Evolutionary conservation across 2,329 filamentous ascomycete genomes (phyloP), one percentile per base, ranked within the genome.

Genomic region (Penicillium crustosum): DNA sequence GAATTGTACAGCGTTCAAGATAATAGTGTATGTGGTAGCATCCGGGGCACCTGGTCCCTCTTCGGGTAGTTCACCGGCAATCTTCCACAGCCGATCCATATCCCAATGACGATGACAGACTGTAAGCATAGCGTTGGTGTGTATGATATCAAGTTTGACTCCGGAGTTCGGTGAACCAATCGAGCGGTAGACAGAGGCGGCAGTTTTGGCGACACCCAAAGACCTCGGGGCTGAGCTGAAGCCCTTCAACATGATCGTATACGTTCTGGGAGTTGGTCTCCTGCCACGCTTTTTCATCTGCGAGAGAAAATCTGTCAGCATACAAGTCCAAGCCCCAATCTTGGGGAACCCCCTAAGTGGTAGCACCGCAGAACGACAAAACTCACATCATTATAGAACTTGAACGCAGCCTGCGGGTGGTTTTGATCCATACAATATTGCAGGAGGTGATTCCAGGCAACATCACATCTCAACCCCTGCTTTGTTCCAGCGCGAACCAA

Each of bases 271-370:
- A 71, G 93, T 93, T 1, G 94, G 93, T 27, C 83, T 80, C 67
- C 95, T 89, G 6, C 82, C 88, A 60, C 92, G 84, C 78, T 97
- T 97, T 78, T 97, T 99, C 93, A 99, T 97, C 89, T 91, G 65
- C 27, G 49, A 56, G 49, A 57, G 43, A 65, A 49, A 42, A 25
- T 19, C 6, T 10, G 41, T 64, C 29, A 61, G 58, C 15, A 53
- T 31, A 31, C 25, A 48, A 55, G 12, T 13, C 43, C 19, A n/a
- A 38, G 50, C 12, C 1, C 17, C 44, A 49, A 35, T 5, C 23
- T 3, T 17, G 10, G 19, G 23, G 43, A 39, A 25, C 39, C 38
- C n/a, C 42, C 17, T n/a, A 4, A 23, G 48, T 21, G 13, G 29
- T 17, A 47, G 31, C 39, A 27, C 25, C n/a, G n/a, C 47, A 15